phyloP scores from a whole-genome alignment of 2,329 filamentous ascomycete species.

The Fusarium coffeatum region DNA sequence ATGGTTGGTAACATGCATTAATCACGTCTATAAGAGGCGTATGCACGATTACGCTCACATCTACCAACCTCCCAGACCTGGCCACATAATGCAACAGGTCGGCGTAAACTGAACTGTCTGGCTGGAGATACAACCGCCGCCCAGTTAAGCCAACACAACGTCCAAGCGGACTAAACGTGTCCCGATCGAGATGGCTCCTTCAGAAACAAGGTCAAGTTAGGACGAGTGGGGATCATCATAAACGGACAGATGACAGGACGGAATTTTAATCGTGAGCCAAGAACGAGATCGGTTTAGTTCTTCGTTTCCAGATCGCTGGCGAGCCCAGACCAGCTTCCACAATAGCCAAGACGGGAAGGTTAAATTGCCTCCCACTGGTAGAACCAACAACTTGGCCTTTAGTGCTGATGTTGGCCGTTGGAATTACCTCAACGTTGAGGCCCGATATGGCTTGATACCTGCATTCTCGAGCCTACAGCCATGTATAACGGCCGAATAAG shows the following conservation, averaged over 20 bases:
- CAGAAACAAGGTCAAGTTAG: neutral
- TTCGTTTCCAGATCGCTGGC: neutral
- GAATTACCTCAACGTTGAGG: neutral
- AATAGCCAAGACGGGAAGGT: neutral
- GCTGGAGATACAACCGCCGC: too few species aligned
- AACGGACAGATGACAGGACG: neutral
- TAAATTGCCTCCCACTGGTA: neutral
- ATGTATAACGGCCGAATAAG: neutral
- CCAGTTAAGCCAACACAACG: too few species aligned
- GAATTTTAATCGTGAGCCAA: neutral
- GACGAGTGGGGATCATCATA: neutral
- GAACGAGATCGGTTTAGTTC: neutral
- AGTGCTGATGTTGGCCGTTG: neutral
- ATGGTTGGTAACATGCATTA: neutral
- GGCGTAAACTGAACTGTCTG: too few species aligned
- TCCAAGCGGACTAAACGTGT: neutral
- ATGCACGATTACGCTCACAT: conserved; percentile 3
- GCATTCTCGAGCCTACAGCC: neutral
- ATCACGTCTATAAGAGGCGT: neutral
- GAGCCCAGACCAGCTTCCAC: neutral
- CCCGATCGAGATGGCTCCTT: neutral
- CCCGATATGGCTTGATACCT: conserved; percentile 1
- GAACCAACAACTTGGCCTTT: neutral
- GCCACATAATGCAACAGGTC: too few species aligned
- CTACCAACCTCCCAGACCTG: neutral